Conservation (phyloP, 192 early-diverging fungal species). For the Backusella morwellensis region DNA sequence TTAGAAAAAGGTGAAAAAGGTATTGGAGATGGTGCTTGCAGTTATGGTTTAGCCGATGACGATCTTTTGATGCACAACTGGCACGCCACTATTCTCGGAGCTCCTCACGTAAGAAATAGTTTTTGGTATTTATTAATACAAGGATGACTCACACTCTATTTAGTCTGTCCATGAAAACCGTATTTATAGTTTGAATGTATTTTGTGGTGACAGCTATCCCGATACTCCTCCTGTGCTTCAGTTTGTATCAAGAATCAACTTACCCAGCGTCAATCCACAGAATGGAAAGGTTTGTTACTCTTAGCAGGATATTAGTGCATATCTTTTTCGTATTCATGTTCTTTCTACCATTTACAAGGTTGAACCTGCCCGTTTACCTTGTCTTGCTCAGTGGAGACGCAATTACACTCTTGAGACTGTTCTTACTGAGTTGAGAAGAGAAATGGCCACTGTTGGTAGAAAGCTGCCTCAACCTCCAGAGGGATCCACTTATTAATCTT, state of each 20-base stretch:
- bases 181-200: constrained; percentile 85
- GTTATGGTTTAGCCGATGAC: constrained; percentile 85
- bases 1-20: constrained; percentile 98
- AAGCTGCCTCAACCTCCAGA: constrained; percentile 91
- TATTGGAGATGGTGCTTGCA: constrained; percentile 89
- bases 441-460: constrained; percentile 83
- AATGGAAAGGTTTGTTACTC: constrained; percentile 65
- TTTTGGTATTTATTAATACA: background rate
- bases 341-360: constrained; percentile 45
- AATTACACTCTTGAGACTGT: constrained; percentile 76
- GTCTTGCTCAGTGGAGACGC: constrained; percentile 85
- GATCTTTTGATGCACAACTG: constrained; percentile 80
- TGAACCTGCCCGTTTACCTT: constrained; percentile 58
- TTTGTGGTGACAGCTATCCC: constrained; percentile 87
- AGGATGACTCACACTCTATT: background rate
- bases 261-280: constrained; percentile 81
- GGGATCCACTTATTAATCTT: constrained; percentile 56
- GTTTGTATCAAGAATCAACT: constrained; percentile 83
- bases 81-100: constrained; percentile 94
- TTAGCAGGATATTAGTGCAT: background rate
- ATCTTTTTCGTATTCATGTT: background rate
- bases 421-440: constrained; percentile 77
- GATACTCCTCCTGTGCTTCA: constrained; percentile 71
- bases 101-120: constrained; percentile 62
- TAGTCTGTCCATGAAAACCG: constrained; percentile 96